Evolutionary conservation across 495 filamentous ascomycete species (phyloP), one percentile per base, ranked within the genome.

Genomic region (Parmelia sp.): DNA sequence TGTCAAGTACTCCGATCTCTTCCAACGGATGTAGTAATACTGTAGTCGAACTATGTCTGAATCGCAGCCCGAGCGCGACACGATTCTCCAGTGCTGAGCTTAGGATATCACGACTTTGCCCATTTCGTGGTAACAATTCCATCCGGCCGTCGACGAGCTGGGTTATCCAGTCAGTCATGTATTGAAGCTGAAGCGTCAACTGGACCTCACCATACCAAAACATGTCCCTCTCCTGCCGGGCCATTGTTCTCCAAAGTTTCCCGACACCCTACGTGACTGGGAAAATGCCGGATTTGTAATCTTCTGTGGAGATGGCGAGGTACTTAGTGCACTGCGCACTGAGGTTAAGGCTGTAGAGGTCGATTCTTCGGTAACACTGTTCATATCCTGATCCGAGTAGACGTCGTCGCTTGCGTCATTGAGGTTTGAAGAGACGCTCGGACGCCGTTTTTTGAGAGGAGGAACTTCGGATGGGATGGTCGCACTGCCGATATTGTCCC

Each of bases 1-100:
- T 51, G 31, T 65, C 63, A 35, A 65, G 44, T 11, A 45, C 36
- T 14, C 57, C 63, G n/a, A 65, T n/a, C 29, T 65, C 63, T 45
- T 65, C 63, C 7, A 44, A 7, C 3, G 40, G 40, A 44, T 44
- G 23, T 56, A 56, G 31, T 56, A 56, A 14, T 27, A 56, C 51
- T 56, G 51, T 56, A 35, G 31, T 56, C 25, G 51, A 27, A 23
- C 29, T 9, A 29, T 56, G 51, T 56, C 51, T 56, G 31, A 56
- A 56, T 56, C 51, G 51, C 51, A 56, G 51, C 29, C 10, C 15
- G 31, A 56, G 51, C 25, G 25, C 3, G 51, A 56, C 51, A 12
- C n/a, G 51, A 27, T 35, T 56, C 31, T 56, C 51, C 51, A 56
- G 31, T 5, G 31, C 51, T 27, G 51, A 56, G 31, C 25, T 35